Percentiles rank a stretch among this genome's conserved stretches.
Conservation (phyloP, 176 grass and related monocot species). For the Phyllostachys edulis region DNA sequence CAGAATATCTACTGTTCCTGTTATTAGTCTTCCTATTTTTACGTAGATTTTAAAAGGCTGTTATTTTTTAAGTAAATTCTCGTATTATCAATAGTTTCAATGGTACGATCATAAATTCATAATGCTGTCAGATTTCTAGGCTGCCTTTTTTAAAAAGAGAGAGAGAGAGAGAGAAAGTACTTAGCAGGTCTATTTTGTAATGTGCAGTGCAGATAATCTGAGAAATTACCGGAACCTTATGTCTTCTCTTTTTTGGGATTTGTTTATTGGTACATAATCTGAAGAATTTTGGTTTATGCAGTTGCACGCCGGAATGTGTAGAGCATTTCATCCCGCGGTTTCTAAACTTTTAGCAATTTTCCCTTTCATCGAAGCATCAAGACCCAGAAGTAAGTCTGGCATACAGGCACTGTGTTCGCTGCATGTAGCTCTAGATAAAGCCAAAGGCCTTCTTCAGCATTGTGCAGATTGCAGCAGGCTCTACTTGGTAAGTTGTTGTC, state of each 20-base stretch:
- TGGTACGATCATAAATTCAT: not conserved
- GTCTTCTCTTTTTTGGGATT: not conserved
- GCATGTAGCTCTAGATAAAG: slow-evolving; percentile 89
- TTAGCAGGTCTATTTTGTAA: not conserved
- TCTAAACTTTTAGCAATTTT: slow-evolving; percentile 81
- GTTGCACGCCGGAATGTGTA: slow-evolving; percentile 83
- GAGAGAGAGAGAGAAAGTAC: not conserved
- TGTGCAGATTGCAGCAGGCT: slow-evolving; percentile 92
- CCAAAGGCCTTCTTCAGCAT: slow-evolving; percentile 84
- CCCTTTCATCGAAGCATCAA: slow-evolving; percentile 85
- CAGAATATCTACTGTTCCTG: slow-evolving; percentile 1
- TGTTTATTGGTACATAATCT: slow-evolving; percentile 20
- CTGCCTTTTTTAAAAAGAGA: not conserved
- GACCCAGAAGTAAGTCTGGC: slow-evolving; percentile 96
- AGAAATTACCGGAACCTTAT: not conserved
- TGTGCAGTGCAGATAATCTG: not conserved
- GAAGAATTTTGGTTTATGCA: slow-evolving; percentile 36
- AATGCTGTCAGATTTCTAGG: slow-evolving; percentile 1
- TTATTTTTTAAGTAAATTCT: not conserved
- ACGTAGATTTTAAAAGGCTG: not conserved
- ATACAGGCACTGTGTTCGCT: slow-evolving; percentile 88
- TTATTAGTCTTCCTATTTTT: not conserved
- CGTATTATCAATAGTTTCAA: not conserved
- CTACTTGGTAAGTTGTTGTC: slow-evolving; percentile 66
- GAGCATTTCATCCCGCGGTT: slow-evolving; percentile 62